Evolutionary conservation across 1,284 basidiomycete species (phyloP).

Genomic region (Kwoniella shivajii): DNA sequence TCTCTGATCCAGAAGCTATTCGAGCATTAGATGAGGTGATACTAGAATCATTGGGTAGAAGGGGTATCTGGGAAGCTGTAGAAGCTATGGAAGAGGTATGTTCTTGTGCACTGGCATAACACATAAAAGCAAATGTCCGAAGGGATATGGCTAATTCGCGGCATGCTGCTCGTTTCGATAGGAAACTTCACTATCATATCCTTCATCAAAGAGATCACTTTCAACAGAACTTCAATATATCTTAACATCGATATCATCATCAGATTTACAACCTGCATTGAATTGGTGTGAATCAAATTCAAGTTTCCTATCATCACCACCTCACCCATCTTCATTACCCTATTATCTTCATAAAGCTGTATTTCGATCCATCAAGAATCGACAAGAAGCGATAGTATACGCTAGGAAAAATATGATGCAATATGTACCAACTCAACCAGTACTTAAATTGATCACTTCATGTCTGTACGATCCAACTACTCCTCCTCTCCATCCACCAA

Average conservation of each 20-base stretch:
- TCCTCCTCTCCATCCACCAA: neutral
- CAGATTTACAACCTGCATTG: slow-evolving; percentile 73
- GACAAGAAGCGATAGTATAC: slow-evolving; percentile 67
- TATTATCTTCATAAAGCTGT: slow-evolving; percentile 85
- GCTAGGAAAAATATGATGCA: slow-evolving; percentile 67
- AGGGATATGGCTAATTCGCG: too few species aligned
- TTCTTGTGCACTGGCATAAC: too few species aligned
- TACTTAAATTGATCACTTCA: slow-evolving; percentile 75
- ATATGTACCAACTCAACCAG: slow-evolving; percentile 72
- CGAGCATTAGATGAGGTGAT: slow-evolving; percentile 43
- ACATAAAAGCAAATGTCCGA: too few species aligned
- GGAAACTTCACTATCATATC: slow-evolving; percentile 71
- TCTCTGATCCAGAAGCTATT: slow-evolving; percentile 35
- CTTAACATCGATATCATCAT: slow-evolving; percentile 65
- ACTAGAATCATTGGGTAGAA: slow-evolving; percentile 44
- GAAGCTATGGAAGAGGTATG: slow-evolving; percentile 39
- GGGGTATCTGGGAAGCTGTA: slow-evolving; percentile 47
- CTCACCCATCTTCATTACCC: slow-evolving; percentile 69
- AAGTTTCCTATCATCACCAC: slow-evolving; percentile 65
- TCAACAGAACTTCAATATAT: slow-evolving; percentile 75
- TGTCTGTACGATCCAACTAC: slow-evolving; percentile 59
- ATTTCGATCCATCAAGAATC: slow-evolving; percentile 65
- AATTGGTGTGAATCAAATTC: slow-evolving; percentile 74
- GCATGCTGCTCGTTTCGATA: slow-evolving; percentile 45
- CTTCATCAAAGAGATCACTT: slow-evolving; percentile 61